Conservation (phyloP, 768 basidiomycete species). For the Lentinula aciculospora region DNA sequence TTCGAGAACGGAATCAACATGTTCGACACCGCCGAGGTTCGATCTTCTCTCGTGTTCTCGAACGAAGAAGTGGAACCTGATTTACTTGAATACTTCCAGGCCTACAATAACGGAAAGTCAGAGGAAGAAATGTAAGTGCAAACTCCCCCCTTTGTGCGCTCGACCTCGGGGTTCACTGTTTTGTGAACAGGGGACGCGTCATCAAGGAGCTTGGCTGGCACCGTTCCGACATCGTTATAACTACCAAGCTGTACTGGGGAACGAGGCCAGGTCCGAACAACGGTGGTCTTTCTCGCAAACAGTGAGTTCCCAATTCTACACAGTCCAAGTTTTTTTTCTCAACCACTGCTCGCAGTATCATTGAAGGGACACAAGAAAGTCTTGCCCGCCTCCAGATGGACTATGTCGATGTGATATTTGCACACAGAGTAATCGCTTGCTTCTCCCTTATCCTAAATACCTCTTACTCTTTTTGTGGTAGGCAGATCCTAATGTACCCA, state of each 20-base stretch:
- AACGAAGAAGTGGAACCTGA: not conserved
- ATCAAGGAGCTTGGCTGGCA: constrained; percentile 67
- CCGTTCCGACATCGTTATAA: constrained; percentile 64
- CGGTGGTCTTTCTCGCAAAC: constrained; percentile 51
- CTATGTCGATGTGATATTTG: constrained; percentile 71
- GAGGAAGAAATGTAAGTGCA: constrained; percentile 63
- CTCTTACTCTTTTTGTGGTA: not conserved
- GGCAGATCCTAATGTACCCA: constrained; percentile 33
- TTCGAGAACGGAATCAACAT: constrained; percentile 77
- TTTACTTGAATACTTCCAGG: constrained; percentile 6
- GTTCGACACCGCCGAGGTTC: constrained; percentile 61
- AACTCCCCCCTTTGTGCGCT: not conserved
- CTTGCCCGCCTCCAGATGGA: constrained; percentile 67
- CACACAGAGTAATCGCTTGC: constrained; percentile 56
- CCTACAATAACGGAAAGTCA: constrained; percentile 58
- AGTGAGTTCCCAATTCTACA: constrained; percentile 58
- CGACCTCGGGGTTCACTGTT: not conserved
- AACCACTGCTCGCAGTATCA: constrained; percentile 37
- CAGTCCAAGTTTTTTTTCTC: not conserved
- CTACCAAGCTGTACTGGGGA: constrained; percentile 81
- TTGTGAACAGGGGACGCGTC: constrained; percentile 49
- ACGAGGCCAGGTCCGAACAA: constrained; percentile 52
- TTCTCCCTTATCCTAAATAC: not conserved
- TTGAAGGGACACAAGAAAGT: constrained; percentile 67
- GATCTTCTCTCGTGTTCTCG: not conserved